Evolutionary conservation across 352 stramenopile genomes (phyloP).

Genomic region (Phytophthora sojae): DNA sequence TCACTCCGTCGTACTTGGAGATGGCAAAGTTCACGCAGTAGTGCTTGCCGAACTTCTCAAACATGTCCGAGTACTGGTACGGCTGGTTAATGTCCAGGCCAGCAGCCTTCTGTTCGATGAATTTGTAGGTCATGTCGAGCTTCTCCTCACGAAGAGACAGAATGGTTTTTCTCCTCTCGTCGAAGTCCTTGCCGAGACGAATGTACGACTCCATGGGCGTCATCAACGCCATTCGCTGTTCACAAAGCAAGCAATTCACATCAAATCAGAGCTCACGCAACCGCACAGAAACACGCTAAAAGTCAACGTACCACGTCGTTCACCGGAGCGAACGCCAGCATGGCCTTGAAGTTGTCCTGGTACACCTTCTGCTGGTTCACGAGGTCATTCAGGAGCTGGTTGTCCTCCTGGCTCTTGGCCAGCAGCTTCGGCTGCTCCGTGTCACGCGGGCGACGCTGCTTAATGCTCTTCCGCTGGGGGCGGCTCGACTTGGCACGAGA

Average conservation of each 20-base stretch:
- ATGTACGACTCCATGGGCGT: slow-evolving; percentile 85
- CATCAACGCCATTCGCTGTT: slow-evolving; percentile 76
- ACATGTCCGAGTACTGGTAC: slow-evolving; percentile 81
- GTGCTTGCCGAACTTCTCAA: slow-evolving; percentile 85
- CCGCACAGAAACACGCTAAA: background rate
- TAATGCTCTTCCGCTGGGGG: slow-evolving; percentile 51
- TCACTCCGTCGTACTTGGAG: slow-evolving; percentile 75
- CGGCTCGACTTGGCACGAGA: slow-evolving; percentile 57
- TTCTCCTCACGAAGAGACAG: slow-evolving; percentile 75
- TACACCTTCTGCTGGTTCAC: slow-evolving; percentile 77
- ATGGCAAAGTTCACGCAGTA: slow-evolving; percentile 84
- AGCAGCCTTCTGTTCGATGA: slow-evolving; percentile 76
- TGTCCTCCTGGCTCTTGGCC: slow-evolving; percentile 55
- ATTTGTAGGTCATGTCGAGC: slow-evolving; percentile 81
- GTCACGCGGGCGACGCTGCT: slow-evolving; percentile 57
- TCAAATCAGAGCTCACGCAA: background rate
- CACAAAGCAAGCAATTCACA: background rate
- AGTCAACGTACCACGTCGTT: slow-evolving; percentile 61
- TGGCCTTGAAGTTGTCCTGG: slow-evolving; percentile 81
- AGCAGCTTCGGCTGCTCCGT: slow-evolving; percentile 50
- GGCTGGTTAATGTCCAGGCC: slow-evolving; percentile 63
- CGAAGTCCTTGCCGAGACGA: slow-evolving; percentile 63
- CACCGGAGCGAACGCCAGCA: slow-evolving; percentile 79
- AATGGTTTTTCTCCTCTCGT: slow-evolving; percentile 69
- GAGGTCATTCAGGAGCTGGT: slow-evolving; percentile 60